phyloP scores from a whole-genome alignment of 108 stramenopile species.

The Cylindrotheca fusiformis region DNA sequence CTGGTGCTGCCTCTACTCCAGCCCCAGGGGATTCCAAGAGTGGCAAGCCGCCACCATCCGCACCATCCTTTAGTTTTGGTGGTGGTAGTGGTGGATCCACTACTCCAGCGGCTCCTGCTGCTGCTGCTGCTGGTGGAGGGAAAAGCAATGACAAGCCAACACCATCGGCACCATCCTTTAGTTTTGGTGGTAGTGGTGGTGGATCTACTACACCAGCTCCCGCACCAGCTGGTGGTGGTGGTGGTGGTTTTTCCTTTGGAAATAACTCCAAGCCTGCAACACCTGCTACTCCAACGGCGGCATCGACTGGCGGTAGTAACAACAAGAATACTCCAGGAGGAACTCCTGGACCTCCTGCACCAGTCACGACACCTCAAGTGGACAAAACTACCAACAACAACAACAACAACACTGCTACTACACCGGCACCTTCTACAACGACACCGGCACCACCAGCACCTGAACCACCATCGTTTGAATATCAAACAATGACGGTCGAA shows the following conservation, averaged over 20 bases:
- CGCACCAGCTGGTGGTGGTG: conserved; percentile 19
- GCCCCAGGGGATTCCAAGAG: not conserved
- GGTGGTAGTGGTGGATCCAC: conserved; percentile 6
- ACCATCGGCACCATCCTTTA: conserved; percentile 22
- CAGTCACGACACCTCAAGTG: conserved; percentile 3
- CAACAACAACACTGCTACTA: conserved; percentile 3
- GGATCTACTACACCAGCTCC: conserved; percentile 11
- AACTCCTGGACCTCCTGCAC: conserved; percentile 11
- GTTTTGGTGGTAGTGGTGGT: conserved; percentile 14
- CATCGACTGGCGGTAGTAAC: conserved; percentile 8
- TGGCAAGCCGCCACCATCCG: not conserved
- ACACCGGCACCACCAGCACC: conserved; percentile 14
- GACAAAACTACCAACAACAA: not conserved
- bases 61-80: not conserved
- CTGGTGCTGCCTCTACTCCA: conserved; percentile 4
- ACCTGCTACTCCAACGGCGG: conserved; percentile 3
- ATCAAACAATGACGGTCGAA: conserved; percentile 82
- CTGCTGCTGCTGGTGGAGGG: conserved; percentile 29
- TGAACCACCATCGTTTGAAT: conserved; percentile 65
- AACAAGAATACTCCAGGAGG: too few relatives aligned
- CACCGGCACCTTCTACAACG: conserved; percentile 16
- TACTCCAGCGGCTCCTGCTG: conserved; percentile 11
- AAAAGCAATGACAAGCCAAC: conserved; percentile 12
- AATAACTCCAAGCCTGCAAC: conserved; percentile 19
- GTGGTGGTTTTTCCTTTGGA: conserved; percentile 28